Evolutionary conservation across 2,329 filamentous ascomycete genomes (phyloP).

Genomic region (Aspergillus tamarii): DNA sequence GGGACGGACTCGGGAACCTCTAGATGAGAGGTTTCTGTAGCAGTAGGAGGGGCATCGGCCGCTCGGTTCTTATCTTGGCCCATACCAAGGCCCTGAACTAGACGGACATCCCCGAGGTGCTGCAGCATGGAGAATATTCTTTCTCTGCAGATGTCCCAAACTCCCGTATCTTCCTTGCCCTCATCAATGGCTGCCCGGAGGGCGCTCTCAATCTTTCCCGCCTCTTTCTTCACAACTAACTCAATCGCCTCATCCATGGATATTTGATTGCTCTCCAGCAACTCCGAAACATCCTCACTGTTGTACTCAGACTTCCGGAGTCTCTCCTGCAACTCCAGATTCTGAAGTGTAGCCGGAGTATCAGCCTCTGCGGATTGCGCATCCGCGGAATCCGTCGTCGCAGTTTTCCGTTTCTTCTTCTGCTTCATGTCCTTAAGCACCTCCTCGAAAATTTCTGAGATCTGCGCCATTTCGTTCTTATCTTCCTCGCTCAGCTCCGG

Average conservation of each 20-base stretch:
- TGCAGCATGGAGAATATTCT: constrained; percentile 43
- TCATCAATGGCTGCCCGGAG: constrained; percentile 32
- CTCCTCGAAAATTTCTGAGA: constrained; percentile 30
- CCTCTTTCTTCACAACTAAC: constrained; percentile 34
- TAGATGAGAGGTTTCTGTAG: constrained; percentile 16
- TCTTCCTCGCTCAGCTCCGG: constrained; percentile 16
- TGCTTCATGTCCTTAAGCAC: constrained; percentile 25
- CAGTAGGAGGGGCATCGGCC: not conserved
- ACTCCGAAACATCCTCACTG: constrained; percentile 13
- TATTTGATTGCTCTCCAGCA: constrained; percentile 18
- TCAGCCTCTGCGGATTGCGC: not conserved
- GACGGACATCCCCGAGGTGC: constrained; percentile 25
- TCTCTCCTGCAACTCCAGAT: not conserved
- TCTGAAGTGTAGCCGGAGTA: not conserved
- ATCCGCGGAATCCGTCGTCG: not conserved
- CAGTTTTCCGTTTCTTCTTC: constrained; percentile 1
- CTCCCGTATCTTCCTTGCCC: constrained; percentile 36
- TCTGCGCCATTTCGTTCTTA: constrained; percentile 27
- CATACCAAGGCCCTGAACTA: not conserved
- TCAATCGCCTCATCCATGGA: constrained; percentile 27
- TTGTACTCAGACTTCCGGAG: constrained; percentile 4
- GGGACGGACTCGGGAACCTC: constrained; percentile 38
- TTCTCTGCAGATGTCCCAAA: constrained; percentile 46
- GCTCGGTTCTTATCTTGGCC: not conserved
- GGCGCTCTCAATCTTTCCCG: constrained; percentile 34